These are phyloP conservation scores for Eucalyptus sideroxylon DNA, from an alignment of 345 rosid genomes.

Conservation along the genomic window DNA sequence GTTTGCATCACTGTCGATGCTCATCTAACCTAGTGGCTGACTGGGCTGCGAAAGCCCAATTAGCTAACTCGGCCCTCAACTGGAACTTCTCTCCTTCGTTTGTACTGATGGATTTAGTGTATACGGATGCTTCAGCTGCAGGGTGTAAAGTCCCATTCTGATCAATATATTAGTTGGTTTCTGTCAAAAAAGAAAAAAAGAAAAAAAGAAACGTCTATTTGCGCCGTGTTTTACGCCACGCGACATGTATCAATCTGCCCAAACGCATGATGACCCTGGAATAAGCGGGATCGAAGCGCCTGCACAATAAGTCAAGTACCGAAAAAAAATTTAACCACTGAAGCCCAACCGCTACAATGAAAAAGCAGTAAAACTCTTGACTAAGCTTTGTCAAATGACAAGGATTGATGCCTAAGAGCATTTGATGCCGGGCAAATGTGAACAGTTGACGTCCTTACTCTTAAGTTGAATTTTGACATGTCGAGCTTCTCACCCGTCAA, in stretches of 20 bases:
- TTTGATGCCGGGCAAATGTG: not conserved
- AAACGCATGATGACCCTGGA: not conserved
- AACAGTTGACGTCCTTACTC: not conserved
- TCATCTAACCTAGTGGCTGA: too few relatives aligned
- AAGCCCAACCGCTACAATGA: not conserved
- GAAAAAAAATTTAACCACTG: not conserved
- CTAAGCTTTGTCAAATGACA: not conserved
- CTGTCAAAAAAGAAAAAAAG: too few relatives aligned
- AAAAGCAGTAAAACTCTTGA: not conserved
- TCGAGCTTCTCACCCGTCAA: not conserved
- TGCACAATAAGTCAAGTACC: not conserved
- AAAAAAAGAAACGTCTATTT: too few relatives aligned
- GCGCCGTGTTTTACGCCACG: too few relatives aligned
- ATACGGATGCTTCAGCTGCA: too few relatives aligned
- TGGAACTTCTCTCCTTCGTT: too few relatives aligned
- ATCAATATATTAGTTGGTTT: too few relatives aligned
- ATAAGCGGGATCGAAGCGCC: not conserved
- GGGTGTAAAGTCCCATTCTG: too few relatives aligned
- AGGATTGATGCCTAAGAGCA: not conserved
- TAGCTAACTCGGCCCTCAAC: too few relatives aligned
- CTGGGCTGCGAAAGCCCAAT: too few relatives aligned
- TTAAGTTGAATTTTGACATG: not conserved
- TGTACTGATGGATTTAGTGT: too few relatives aligned
- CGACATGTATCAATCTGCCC: not conserved
- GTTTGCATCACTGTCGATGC: too few relatives aligned